phyloP scores from a whole-genome alignment of 768 basidiomycete genomes.

The Phanerodontia chrysosporium region DNA sequence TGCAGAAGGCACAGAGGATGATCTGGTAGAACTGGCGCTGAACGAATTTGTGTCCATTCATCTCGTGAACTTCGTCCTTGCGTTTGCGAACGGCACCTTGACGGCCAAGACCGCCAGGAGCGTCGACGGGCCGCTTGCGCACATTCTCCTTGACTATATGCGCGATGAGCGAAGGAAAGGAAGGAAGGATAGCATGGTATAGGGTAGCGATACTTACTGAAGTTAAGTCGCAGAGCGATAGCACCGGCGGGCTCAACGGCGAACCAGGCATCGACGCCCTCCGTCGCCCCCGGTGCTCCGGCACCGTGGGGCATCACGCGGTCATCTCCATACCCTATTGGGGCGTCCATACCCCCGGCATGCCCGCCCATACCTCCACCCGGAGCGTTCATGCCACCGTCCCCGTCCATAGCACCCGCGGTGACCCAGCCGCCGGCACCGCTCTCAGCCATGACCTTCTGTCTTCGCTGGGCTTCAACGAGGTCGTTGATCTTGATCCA shows the following conservation, averaged over 20 bases:
- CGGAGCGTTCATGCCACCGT: constrained; percentile 39
- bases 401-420: constrained; percentile 81
- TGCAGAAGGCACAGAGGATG: constrained; percentile 97
- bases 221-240: constrained; percentile 81
- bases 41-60: constrained; percentile 99
- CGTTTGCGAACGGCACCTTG: constrained; percentile 98
- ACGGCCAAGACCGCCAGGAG: constrained; percentile 87
- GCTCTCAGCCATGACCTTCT: constrained; percentile 84
- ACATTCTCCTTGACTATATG: constrained; percentile 92
- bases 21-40: constrained; percentile 97
- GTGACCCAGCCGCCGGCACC: constrained; percentile 96
- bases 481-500: constrained; percentile 95
- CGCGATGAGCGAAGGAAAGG: neutral
- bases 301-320: constrained; percentile 11
- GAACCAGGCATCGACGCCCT: constrained; percentile 97
- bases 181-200: neutral
- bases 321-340: constrained; percentile 31
- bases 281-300: constrained; percentile 29
- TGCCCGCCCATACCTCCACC: constrained; percentile 43
- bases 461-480: constrained; percentile 87
- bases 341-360: constrained; percentile 28
- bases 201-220: constrained; percentile 54
- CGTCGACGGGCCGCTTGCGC: constrained; percentile 92
- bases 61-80: constrained; percentile 97
- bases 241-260: constrained; percentile 97